Percentiles rank a stretch among this genome's conserved stretches.
Evolutionary conservation across 352 stramenopile species (phyloP).

Genomic region (Phytophthora constricta): DNA sequence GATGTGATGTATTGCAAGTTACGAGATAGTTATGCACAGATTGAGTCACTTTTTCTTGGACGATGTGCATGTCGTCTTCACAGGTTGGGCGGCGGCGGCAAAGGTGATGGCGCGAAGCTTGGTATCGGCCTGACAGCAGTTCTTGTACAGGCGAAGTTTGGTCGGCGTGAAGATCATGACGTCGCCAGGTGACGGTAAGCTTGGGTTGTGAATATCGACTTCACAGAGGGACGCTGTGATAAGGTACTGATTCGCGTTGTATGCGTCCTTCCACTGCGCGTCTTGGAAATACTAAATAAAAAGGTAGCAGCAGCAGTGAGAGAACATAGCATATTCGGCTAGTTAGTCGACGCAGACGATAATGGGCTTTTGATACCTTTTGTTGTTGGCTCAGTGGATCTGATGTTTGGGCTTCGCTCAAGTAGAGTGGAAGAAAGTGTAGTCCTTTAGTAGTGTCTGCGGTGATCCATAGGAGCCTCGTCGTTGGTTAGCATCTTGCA

Average conservation of each 20-base stretch:
- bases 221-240: background rate
- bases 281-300: background rate
- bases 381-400: conserved; percentile 10
- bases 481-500: background rate
- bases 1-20: background rate
- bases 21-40: background rate
- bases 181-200: background rate
- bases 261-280: background rate
- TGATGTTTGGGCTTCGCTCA: conserved; percentile 1
- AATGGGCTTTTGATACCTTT: conserved; percentile 3
- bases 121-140: conserved; percentile 10
- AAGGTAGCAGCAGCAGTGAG: background rate
- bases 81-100: background rate
- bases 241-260: conserved; percentile 7
- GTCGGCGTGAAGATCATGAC: background rate
- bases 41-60: background rate
- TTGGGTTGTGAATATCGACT: background rate
- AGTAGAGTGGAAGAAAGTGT: conserved; percentile 13
- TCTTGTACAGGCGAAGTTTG: conserved; percentile 5
- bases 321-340: background rate
- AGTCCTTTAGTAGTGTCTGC: background rate
- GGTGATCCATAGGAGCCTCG: conserved; percentile 8
- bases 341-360: background rate
- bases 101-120: conserved; percentile 5
- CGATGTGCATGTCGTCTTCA: background rate